phyloP scores from a whole-genome alignment of 176 grass and related monocot species.

The Ananas comosus region DNA sequence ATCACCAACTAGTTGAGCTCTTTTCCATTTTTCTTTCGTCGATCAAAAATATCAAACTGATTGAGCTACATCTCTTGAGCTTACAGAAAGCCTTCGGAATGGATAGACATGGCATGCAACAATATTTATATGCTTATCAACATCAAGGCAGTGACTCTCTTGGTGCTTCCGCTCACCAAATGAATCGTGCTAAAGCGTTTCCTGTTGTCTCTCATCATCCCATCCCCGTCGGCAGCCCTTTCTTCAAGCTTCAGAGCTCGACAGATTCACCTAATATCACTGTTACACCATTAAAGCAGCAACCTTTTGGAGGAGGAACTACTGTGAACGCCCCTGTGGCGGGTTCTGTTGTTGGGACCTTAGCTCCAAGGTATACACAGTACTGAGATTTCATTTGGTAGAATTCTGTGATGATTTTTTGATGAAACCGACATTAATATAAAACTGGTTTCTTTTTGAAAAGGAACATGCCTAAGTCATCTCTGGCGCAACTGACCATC shows the following conservation, averaged over 20 bases:
- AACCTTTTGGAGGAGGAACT: conserved; percentile 17
- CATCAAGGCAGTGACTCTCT: conserved; percentile 21
- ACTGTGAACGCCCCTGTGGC: conserved; percentile 14
- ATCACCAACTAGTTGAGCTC: background rate
- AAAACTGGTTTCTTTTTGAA: conserved; percentile 23
- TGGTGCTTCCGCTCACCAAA: conserved; percentile 16
- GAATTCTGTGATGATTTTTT: background rate
- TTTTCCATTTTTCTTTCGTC: background rate
- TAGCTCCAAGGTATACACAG: conserved; percentile 38
- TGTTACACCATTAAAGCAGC: conserved; percentile 29
- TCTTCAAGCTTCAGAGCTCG: conserved; percentile 52
- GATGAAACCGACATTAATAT: conserved; percentile 11
- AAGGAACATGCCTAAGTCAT: conserved; percentile 39
- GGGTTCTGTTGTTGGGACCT: conserved; percentile 29
- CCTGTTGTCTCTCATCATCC: conserved; percentile 34
- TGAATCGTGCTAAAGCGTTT: conserved; percentile 37
- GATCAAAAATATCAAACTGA: background rate
- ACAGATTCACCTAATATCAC: conserved; percentile 29
- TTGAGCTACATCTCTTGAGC: background rate
- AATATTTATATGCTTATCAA: conserved; percentile 23
- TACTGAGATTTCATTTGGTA: background rate
- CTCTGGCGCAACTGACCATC: conserved; percentile 59
- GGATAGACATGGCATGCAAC: conserved; percentile 19
- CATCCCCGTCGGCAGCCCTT: conserved; percentile 27
- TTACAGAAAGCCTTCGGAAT: conserved; percentile 34